Conservation (phyloP, 2,329 filamentous ascomycete genomes). For the Alternaria sp. region DNA sequence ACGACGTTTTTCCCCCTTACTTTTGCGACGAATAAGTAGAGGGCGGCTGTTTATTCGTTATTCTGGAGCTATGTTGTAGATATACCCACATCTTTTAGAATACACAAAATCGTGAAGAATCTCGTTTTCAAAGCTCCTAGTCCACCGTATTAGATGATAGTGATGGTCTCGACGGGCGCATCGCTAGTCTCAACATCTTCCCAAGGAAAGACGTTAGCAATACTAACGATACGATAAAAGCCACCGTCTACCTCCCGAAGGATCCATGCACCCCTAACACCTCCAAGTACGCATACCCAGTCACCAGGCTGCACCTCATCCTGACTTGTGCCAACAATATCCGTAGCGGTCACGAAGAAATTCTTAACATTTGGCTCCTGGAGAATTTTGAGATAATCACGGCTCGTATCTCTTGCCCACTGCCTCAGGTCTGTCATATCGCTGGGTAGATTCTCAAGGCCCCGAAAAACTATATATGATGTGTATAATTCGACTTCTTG, state of each 20-base stretch:
- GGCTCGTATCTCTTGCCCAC: not conserved
- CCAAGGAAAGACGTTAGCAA: not conserved
- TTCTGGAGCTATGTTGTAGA: too few relatives aligned
- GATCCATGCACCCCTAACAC: rapidly evolving
- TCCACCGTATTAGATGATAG: not conserved
- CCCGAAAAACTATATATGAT: not conserved
- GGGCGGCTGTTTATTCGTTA: too few relatives aligned
- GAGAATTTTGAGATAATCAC: not conserved
- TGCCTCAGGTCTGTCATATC: not conserved
- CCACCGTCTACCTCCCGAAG: not conserved
- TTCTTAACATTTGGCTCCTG: not conserved
- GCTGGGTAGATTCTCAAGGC: not conserved
- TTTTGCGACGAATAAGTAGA: too few relatives aligned
- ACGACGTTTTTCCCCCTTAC: too few relatives aligned
- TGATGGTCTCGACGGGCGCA: not conserved
- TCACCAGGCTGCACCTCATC: not conserved
- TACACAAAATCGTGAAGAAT: not conserved
- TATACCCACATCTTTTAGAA: too few relatives aligned
- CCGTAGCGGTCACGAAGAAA: not conserved
- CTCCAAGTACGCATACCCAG: not conserved
- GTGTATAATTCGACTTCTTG: not conserved
- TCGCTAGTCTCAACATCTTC: not conserved
- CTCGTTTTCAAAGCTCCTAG: rapidly evolving
- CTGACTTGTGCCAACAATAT: not conserved
- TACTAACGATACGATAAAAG: not conserved